Conservation (phyloP, 2,329 filamentous ascomycete genomes). For the Gnomoniopsis smithogilvyi region DNA sequence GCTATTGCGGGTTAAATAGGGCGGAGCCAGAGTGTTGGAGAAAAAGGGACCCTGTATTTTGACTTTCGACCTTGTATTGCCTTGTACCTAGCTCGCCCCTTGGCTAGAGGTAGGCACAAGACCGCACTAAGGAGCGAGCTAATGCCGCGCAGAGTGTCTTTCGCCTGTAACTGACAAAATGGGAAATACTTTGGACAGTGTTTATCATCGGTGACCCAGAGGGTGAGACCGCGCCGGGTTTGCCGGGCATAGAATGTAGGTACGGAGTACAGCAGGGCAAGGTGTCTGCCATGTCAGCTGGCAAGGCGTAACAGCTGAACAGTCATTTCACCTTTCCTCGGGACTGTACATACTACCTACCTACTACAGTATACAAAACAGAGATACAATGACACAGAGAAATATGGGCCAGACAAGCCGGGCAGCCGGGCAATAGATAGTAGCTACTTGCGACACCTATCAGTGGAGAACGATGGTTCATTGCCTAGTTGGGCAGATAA, state of each 20-base stretch:
- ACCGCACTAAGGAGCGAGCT: neutral
- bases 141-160: neutral
- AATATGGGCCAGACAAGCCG: neutral
- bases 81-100: too few relatives aligned
- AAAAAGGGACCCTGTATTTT: neutral
- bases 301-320: neutral
- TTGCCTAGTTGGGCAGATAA: neutral
- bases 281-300: neutral
- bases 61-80: neutral
- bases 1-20: slow-evolving; percentile 16
- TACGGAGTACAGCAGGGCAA: neutral
- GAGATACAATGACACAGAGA: neutral
- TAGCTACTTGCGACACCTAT: neutral
- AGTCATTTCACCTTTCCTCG: neutral
- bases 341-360: neutral
- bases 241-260: neutral
- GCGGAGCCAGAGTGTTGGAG: neutral
- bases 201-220: neutral
- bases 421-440: neutral
- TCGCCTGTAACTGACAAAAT: slow-evolving; percentile 6
- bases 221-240: slow-evolving; percentile 12
- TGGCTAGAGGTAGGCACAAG: too few relatives aligned
- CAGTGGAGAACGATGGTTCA: neutral
- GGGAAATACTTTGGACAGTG: slow-evolving; percentile 6
- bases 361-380: neutral